These are phyloP conservation scores for Zygosaccharomyces pseudobailii DNA, from an alignment of 1,139 yeast species.

Conservation along the genomic window DNA sequence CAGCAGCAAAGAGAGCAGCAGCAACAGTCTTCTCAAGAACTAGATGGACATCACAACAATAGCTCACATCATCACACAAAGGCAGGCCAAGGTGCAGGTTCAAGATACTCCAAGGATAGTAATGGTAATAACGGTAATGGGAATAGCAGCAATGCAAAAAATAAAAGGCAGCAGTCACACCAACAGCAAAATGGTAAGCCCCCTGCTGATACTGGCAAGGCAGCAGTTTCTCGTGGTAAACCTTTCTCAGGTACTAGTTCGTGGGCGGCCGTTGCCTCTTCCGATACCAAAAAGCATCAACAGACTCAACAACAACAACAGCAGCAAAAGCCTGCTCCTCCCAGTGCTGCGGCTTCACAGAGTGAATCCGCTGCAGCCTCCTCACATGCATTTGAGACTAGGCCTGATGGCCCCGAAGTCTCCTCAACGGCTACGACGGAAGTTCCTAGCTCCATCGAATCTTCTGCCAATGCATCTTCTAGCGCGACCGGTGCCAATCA, in stretches of 20 bases:
- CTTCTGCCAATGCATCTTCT: slow-evolving; percentile 17
- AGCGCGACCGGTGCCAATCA: background rate
- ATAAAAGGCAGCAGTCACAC: slow-evolving; percentile 17
- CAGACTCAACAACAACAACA: slow-evolving; percentile 7
- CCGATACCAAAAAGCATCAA: slow-evolving; percentile 5
- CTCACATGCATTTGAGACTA: background rate
- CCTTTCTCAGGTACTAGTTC: slow-evolving; percentile 15
- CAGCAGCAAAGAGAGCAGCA: slow-evolving; percentile 16
- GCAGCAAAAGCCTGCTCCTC: slow-evolving; percentile 1
- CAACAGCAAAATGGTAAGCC: slow-evolving; percentile 15
- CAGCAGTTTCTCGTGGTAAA: slow-evolving; percentile 22
- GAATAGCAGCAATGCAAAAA: slow-evolving; percentile 13
- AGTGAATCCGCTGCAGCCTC: background rate
- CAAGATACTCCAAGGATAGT: slow-evolving; percentile 8
- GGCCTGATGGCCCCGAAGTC: background rate
- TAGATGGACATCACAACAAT: slow-evolving; percentile 30
- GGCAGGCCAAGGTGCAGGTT: slow-evolving; percentile 14
- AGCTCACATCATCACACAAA: slow-evolving; percentile 12
- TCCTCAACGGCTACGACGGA: background rate
- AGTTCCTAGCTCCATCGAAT: background rate
- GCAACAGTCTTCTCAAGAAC: slow-evolving; percentile 17
- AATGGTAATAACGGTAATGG: slow-evolving; percentile 6
- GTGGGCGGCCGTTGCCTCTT: slow-evolving; percentile 25
- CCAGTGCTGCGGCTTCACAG: slow-evolving; percentile 1
- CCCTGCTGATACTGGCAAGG: slow-evolving; percentile 16